Conservation (phyloP, 495 filamentous ascomycete species). For the Aspergillus leporis region DNA sequence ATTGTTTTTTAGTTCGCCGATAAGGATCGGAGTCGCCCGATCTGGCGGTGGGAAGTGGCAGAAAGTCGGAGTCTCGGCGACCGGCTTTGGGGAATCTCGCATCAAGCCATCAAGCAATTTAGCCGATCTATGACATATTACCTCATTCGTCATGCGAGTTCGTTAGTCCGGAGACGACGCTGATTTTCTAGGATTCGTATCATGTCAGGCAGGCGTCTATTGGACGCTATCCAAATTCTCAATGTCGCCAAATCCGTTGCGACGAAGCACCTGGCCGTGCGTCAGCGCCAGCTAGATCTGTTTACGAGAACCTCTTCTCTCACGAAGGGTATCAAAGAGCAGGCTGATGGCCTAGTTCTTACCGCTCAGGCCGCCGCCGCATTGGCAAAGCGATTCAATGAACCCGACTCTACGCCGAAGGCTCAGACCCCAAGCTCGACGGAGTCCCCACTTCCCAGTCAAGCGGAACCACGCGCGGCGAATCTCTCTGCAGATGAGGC, state of each 20-base stretch:
- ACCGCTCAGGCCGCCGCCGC: constrained; percentile 64
- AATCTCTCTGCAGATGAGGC: constrained; percentile 36
- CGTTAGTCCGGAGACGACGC: constrained; percentile 1
- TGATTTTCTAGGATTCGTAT: constrained; percentile 21
- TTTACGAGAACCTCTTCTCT: constrained; percentile 78
- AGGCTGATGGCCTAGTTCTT: constrained; percentile 62
- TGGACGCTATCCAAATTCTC: constrained; percentile 78
- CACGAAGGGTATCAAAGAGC: constrained; percentile 62
- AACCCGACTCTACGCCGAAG: constrained; percentile 26
- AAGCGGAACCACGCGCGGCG: constrained; percentile 3
- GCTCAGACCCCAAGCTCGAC: constrained; percentile 22
- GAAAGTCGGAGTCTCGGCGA: constrained; percentile 17
- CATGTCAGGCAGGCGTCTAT: constrained; percentile 70
- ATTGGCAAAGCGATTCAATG: constrained; percentile 57
- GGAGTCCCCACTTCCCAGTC: constrained; percentile 19
- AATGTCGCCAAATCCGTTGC: constrained; percentile 77
- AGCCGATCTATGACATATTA: neutral
- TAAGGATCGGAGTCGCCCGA: constrained; percentile 13
- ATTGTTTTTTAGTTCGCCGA: constrained; percentile 10
- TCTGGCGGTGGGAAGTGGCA: constrained; percentile 18
- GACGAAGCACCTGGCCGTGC: constrained; percentile 75
- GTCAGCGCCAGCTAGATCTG: constrained; percentile 73
- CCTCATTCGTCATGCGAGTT: constrained; percentile 1
- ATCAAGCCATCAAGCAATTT: neutral
- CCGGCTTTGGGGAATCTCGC: constrained; percentile 2